phyloP scores from a whole-genome alignment of 2,329 filamentous ascomycete genomes.

The Pyricularia pennisetigena region DNA sequence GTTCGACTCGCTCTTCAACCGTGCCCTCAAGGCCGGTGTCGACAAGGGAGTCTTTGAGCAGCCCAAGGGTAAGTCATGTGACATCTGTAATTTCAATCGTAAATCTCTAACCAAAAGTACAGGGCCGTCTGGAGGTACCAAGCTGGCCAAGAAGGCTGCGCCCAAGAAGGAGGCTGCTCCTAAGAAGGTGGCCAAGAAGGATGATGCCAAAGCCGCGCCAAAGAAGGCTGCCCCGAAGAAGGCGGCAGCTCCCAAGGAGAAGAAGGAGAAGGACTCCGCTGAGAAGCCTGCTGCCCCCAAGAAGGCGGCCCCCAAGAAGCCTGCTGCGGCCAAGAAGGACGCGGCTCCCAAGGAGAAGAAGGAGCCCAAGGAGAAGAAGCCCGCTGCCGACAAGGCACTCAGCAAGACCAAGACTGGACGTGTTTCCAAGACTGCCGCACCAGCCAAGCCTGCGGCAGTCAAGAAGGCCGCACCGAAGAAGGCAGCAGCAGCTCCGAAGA shows the following conservation, averaged over 20 bases:
- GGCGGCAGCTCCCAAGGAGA: constrained; percentile 34
- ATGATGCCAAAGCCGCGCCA: constrained; percentile 19
- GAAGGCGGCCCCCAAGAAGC: constrained; percentile 38
- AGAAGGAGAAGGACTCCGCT: constrained; percentile 25
- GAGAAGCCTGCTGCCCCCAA: constrained; percentile 17
- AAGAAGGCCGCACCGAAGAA: not conserved
- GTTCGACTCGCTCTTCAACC: constrained; percentile 73
- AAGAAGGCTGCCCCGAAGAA: constrained; percentile 35
- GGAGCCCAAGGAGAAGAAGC: constrained; percentile 38
- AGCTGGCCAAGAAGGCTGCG: constrained; percentile 72
- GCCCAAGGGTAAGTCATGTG: constrained; percentile 65
- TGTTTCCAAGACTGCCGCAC: constrained; percentile 37
- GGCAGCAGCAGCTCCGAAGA: not conserved
- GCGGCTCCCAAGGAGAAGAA: not conserved
- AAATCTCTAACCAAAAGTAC: constrained; percentile 8
- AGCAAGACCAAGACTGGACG: constrained; percentile 82
- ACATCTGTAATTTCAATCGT: constrained; percentile 7
- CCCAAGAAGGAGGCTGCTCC: constrained; percentile 27
- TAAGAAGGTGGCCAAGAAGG: constrained; percentile 27
- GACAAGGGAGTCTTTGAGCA: constrained; percentile 81
- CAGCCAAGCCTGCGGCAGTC: not conserved
- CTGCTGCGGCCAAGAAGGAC: constrained; percentile 27
- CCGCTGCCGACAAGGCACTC: constrained; percentile 42
- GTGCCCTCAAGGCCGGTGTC: constrained; percentile 70
- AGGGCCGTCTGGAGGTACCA: constrained; percentile 83